Evolutionary conservation across 495 filamentous ascomycete species (phyloP).

Genomic region (Aspergillus ellipticus): DNA sequence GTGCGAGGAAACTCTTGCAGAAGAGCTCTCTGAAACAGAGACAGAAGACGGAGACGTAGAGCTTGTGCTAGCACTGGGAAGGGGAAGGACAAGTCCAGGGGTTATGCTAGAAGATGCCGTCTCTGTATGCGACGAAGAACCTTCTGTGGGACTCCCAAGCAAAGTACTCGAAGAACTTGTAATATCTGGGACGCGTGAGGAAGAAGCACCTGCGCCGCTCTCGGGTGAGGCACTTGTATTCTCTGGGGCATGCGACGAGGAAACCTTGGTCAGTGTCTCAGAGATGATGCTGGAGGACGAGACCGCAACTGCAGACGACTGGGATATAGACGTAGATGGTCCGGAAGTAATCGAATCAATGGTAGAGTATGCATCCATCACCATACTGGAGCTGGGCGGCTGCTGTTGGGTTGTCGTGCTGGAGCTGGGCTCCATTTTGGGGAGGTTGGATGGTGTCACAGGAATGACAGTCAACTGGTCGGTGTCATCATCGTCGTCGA

Average conservation of each 20-base stretch:
- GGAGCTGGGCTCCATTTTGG: neutral
- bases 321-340: neutral
- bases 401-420: neutral
- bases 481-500: conserved; percentile 5
- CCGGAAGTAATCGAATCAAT: neutral
- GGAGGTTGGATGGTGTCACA: conserved; percentile 6
- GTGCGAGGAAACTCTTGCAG: no score
- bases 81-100: neutral
- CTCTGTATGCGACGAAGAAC: neutral
- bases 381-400: neutral
- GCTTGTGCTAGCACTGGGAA: no score
- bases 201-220: neutral
- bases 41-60: no score
- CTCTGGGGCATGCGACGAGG: neutral
- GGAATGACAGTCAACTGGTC: conserved; percentile 21
- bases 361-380: neutral
- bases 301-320: neutral
- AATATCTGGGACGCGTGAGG: neutral
- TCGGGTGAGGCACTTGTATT: neutral
- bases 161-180: neutral
- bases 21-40: no score
- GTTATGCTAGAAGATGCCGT: neutral
- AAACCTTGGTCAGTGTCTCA: neutral
- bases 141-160: neutral
- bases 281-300: neutral